phyloP scores from a whole-genome alignment of 2,329 filamentous ascomycete genomes.

The Epichloe scottii region DNA sequence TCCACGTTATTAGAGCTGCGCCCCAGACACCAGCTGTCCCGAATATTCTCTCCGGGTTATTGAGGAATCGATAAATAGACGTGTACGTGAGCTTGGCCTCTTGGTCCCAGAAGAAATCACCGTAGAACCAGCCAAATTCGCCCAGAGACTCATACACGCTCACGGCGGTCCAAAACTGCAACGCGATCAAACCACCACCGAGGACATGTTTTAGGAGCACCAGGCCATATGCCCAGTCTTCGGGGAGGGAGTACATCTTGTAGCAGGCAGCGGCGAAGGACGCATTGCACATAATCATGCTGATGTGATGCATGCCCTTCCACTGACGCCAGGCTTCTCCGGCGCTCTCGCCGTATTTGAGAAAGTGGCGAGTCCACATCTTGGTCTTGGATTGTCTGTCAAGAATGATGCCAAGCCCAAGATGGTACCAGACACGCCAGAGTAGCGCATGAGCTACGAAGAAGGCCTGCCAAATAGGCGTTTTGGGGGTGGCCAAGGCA shows the following conservation, averaged over 20 bases:
- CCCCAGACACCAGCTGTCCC: constrained; percentile 95
- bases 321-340: constrained; percentile 95
- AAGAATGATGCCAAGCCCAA: constrained; percentile 77
- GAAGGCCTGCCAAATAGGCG: constrained; percentile 58
- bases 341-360: constrained; percentile 86
- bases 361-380: constrained; percentile 91
- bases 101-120: constrained; percentile 95
- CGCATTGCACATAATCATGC: constrained; percentile 78
- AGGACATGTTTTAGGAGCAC: constrained; percentile 78
- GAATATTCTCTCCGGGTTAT: constrained; percentile 91
- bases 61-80: constrained; percentile 95
- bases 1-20: constrained; percentile 85
- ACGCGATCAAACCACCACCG: constrained; percentile 63
- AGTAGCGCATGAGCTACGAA: constrained; percentile 70
- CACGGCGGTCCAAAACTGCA: constrained; percentile 85
- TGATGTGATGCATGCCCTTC: constrained; percentile 92
- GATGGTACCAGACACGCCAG: constrained; percentile 86
- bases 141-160: constrained; percentile 93
- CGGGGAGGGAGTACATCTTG: constrained; percentile 89
- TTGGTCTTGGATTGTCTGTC: constrained; percentile 80
- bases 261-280: constrained; percentile 85
- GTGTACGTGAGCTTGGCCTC: constrained; percentile 84
- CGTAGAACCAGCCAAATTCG: constrained; percentile 98
- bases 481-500: constrained; percentile 65
- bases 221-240: constrained; percentile 78